Evolutionary conservation across 768 basidiomycete genomes (phyloP).

Genomic region (Russula olivacea): DNA sequence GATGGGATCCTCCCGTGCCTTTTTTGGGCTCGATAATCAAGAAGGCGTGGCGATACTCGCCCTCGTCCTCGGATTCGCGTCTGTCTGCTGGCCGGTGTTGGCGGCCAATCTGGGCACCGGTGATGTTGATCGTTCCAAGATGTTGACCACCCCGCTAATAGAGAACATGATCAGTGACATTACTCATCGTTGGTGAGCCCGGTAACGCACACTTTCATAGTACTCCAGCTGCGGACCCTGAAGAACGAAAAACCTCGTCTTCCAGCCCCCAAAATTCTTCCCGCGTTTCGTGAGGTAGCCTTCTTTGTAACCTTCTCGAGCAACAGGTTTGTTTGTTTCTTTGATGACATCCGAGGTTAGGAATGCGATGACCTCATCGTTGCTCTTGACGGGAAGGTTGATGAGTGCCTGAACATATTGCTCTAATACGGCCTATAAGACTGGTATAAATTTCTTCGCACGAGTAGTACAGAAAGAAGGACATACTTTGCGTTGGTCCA

Average conservation of each 20-base stretch:
- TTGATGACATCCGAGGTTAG: conserved; percentile 85
- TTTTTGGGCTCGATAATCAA: conserved; percentile 89
- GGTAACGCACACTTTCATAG: conserved; percentile 82
- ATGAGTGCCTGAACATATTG: conserved; percentile 81
- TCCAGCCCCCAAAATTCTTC: conserved; percentile 98
- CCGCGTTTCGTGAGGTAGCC: conserved; percentile 95
- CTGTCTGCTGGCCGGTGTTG: conserved; percentile 65
- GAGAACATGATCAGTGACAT: conserved; percentile 2
- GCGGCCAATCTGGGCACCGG: conserved; percentile 93
- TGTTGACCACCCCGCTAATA: conserved; percentile 81
- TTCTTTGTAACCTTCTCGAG: conserved; percentile 82
- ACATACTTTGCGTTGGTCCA: conserved; percentile 90
- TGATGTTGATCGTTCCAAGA: conserved; percentile 83
- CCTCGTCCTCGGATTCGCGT: conserved; percentile 68
- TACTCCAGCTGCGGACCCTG: conserved; percentile 89
- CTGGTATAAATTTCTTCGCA: conserved; percentile 17
- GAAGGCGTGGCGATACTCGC: conserved; percentile 95
- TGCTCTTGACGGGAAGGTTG: conserved; percentile 75
- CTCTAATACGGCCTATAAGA: conserved; percentile 63
- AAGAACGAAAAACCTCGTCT: conserved; percentile 90
- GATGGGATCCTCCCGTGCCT: conserved; percentile 59
- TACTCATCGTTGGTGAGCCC: background rate
- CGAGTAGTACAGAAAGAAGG: background rate
- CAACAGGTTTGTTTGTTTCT: conserved; percentile 67
- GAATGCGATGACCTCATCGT: conserved; percentile 86